phyloP scores from a whole-genome alignment of 345 rosid genomes.

The Melastoma malabathricum region DNA sequence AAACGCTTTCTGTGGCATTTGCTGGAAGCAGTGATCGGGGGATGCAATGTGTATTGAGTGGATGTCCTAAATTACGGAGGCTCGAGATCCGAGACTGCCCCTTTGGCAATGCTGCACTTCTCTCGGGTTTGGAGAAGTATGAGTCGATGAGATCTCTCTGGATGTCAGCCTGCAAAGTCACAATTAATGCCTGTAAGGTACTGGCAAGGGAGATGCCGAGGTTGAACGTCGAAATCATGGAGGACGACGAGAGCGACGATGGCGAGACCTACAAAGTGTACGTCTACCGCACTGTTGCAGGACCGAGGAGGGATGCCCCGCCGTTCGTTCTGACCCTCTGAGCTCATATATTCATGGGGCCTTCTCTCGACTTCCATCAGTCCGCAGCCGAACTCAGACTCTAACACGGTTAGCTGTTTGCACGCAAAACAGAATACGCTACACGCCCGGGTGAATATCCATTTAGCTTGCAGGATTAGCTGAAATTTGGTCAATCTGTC shows the following conservation, averaged over 20 bases:
- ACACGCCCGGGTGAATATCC: too few species aligned
- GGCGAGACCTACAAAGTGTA: conserved; percentile 42
- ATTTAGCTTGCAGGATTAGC: too few species aligned
- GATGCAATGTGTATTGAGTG: conserved; percentile 47
- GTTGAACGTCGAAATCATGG: conserved; percentile 63
- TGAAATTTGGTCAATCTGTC: too few species aligned
- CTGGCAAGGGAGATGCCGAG: conserved; percentile 57
- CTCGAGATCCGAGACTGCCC: conserved; percentile 73
- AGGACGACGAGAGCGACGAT: conserved; percentile 46
- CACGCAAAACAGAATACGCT: too few species aligned
- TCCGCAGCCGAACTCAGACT: too few species aligned
- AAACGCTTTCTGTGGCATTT: conserved; percentile 63
- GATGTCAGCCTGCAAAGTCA: conserved; percentile 66
- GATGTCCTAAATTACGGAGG: conserved; percentile 52
- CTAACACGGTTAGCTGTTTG: too few species aligned
- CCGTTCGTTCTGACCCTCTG: conserved; percentile 46
- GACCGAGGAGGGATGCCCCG: conserved; percentile 61
- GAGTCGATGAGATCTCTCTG: conserved; percentile 73
- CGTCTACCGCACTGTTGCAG: conserved; percentile 53
- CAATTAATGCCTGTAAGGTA: conserved; percentile 40
- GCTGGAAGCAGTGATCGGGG: conserved; percentile 63
- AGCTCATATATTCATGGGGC: not conserved
- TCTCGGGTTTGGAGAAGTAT: conserved; percentile 53
- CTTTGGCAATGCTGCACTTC: conserved; percentile 50
- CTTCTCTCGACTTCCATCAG: too few species aligned